Conservation (phyloP, 345 rosid species). For the Nephelium lappaceum region DNA sequence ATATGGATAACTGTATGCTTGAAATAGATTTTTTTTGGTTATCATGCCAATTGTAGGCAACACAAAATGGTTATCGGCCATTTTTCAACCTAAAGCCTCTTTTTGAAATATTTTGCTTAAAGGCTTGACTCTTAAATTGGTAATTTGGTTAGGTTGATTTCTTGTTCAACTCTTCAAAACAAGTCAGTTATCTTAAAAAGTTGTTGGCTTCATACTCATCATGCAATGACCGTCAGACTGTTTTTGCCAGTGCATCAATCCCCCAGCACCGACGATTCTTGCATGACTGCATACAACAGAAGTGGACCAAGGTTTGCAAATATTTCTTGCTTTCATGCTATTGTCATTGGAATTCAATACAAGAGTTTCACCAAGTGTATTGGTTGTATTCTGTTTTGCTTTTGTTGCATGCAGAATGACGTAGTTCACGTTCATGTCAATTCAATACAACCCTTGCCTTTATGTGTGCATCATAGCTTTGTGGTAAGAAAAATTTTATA, state of each 20-base stretch:
- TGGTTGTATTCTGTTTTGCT: constrained; percentile 20
- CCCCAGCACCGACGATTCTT: constrained; percentile 88
- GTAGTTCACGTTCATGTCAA: constrained; percentile 77
- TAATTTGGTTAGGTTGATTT: constrained; percentile 75
- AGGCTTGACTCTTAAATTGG: neutral
- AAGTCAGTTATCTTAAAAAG: constrained; percentile 78
- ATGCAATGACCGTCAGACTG: constrained; percentile 73
- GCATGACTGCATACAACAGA: constrained; percentile 84
- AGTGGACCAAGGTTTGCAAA: constrained; percentile 86
- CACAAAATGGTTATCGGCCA: neutral
- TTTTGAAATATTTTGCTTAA: neutral
- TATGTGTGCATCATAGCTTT: constrained; percentile 67
- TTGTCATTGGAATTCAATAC: constrained; percentile 9
- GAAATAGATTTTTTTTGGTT: neutral
- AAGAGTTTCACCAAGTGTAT: constrained; percentile 15
- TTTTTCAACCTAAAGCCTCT: neutral
- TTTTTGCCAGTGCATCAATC: constrained; percentile 93
- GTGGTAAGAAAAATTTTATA: constrained; percentile 46
- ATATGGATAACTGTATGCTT: neutral
- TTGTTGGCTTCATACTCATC: constrained; percentile 77
- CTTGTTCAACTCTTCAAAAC: constrained; percentile 83
- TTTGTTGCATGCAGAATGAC: constrained; percentile 51
- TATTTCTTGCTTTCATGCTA: constrained; percentile 15
- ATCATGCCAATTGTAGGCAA: neutral
- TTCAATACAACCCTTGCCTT: constrained; percentile 74